Conservation (phyloP, 2,329 filamentous ascomycete species). For the Cercospora sojina region DNA sequence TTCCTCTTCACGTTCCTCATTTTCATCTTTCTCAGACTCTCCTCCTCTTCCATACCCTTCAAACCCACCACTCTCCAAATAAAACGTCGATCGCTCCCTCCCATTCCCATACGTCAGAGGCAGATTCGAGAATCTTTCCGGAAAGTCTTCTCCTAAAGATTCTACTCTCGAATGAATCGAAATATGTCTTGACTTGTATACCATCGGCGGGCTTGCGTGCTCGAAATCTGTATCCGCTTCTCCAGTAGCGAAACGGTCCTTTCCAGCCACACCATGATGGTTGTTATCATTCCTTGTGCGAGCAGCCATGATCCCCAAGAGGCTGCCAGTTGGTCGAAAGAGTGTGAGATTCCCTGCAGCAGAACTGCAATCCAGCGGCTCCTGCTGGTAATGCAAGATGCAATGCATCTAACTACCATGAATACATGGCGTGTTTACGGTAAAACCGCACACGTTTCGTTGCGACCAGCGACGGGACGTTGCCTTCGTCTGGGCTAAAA, state of each 20-base stretch:
- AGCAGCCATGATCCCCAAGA: not conserved
- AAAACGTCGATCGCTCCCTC: conserved; percentile 28
- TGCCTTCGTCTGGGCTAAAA: not conserved
- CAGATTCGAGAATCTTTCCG: conserved; percentile 27
- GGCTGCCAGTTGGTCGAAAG: not conserved
- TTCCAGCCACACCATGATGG: not conserved
- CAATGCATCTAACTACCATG: not conserved
- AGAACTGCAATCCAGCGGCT: not conserved
- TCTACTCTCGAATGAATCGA: conserved; percentile 36
- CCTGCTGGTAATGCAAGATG: not conserved
- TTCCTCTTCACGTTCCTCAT: not conserved
- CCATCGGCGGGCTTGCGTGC: not conserved
- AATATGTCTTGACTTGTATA: conserved; percentile 37
- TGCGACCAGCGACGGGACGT: not conserved
- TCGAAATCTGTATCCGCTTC: not conserved
- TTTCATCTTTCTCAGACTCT: not conserved
- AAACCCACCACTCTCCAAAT: conserved; percentile 12
- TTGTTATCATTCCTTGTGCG: not conserved
- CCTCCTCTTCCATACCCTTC: not conserved
- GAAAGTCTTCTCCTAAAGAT: conserved; percentile 25
- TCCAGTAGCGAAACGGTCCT: not conserved
- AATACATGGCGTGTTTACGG: not conserved
- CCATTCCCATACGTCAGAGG: conserved; percentile 30
- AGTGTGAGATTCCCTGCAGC: not conserved
- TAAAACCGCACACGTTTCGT: not conserved